These are phyloP conservation scores for Asclepias syriaca DNA, from an alignment of 257 asterid species.

Conservation along the genomic window DNA sequence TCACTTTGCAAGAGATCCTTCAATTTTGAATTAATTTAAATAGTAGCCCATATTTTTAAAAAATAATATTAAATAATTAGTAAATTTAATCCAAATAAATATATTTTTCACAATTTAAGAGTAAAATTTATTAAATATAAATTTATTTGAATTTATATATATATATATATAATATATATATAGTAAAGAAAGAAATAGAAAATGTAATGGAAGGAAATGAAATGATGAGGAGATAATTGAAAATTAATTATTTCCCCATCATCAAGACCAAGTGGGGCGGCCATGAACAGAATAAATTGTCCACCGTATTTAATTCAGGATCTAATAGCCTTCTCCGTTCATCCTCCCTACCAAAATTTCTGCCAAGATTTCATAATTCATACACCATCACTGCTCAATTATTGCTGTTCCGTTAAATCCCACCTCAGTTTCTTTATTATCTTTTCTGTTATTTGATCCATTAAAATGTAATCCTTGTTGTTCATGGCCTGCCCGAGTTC, in stretches of 20 bases:
- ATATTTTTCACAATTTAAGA: no score
- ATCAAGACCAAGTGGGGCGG: background rate
- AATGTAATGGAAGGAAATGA: no score
- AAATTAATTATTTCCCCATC: no score
- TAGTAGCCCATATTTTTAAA: background rate
- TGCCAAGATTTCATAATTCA: background rate
- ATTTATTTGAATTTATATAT: no score
- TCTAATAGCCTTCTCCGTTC: background rate
- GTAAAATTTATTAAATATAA: no score
- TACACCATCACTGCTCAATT: background rate
- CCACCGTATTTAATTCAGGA: background rate
- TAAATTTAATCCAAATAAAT: no score
- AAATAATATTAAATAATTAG: no score
- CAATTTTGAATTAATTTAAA: background rate
- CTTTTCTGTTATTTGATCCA: background rate
- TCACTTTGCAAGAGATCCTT: background rate
- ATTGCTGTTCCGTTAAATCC: background rate
- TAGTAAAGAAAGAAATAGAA: no score
- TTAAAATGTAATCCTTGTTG: slow-evolving; percentile 21
- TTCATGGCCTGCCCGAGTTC: slow-evolving; percentile 26
- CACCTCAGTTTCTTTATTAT: background rate
- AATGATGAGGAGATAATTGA: no score
- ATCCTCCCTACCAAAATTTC: background rate
- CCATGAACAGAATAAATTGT: background rate
- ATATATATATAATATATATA: no score